These are phyloP conservation scores for Tetrapisispora iriomotensis DNA, from an alignment of 805 yeast genomes.

Conservation along the genomic window DNA sequence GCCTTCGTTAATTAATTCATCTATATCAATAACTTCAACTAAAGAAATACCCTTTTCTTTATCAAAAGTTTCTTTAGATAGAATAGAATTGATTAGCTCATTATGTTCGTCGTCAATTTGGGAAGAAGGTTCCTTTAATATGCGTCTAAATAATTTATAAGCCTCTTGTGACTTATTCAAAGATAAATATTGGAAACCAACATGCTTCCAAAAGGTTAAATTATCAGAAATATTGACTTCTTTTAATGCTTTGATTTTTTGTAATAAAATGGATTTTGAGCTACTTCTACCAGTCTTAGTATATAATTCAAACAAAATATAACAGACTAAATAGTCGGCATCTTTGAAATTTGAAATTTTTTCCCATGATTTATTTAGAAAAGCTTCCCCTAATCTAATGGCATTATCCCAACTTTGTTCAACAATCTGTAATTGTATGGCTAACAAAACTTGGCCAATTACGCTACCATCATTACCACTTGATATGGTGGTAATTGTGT, in stretches of 20 bases:
- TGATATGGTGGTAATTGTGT: constrained; percentile 12
- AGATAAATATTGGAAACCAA: constrained; percentile 21
- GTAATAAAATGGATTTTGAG: constrained; percentile 14
- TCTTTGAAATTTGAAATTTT: neutral
- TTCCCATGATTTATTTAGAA: constrained; percentile 10
- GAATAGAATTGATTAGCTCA: constrained; percentile 5
- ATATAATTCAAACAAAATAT: constrained; percentile 21
- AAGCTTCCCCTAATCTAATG: constrained; percentile 19
- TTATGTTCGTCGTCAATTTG: constrained; percentile 5
- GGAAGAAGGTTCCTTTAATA: constrained; percentile 2
- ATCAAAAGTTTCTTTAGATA: constrained; percentile 6
- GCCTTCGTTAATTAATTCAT: constrained; percentile 14
- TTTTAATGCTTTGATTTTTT: constrained; percentile 6
- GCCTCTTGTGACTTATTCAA: constrained; percentile 12
- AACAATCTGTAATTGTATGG: constrained; percentile 20
- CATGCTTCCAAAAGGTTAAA: constrained; percentile 22
- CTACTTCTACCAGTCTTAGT: constrained; percentile 14
- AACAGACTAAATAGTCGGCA: constrained; percentile 10
- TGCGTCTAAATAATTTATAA: constrained; percentile 9
- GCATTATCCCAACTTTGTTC: constrained; percentile 26
- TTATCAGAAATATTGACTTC: neutral
- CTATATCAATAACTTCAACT: constrained; percentile 17
- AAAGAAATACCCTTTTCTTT: constrained; percentile 10
- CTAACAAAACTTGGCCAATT: constrained; percentile 18
- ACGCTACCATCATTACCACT: constrained; percentile 15